Base-by-base conservation (phyloP, 129 eudicot species). In the Flaveria linearis region DNA sequence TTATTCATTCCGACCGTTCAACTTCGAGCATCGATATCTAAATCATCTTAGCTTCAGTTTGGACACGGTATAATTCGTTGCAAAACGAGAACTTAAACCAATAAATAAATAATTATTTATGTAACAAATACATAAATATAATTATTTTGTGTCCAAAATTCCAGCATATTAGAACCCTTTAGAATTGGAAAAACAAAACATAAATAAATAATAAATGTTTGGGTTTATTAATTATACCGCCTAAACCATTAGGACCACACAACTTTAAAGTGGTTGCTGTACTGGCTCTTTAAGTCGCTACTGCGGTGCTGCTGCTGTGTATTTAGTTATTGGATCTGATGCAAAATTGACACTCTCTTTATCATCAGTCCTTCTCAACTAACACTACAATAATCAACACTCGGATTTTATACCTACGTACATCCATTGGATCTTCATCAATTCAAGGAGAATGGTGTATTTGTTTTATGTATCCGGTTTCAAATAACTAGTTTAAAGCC, bases 291-390 rank as follows among this genome's bases (percentile, higher is more conserved):
- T 23, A 25, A 61, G 17, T 26, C 28, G 39, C 63, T 9, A 36
- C 41, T 36, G 41, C 41, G 1, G 41, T 36, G 66, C 66, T 12
- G 66, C 39, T 12, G n/a, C 67, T 25, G 9, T 61, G 25, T 61
- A 25, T 61, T 61, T 61, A 60, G 67, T 60, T 60, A 26, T 60
- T 60, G 67, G 67, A 60, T 60, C 67, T 60, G 67, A 60, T 60
- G 67, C 67, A 25, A 60, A 60, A 60, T 60, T 60, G 67, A 60
- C 67, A 60, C 67, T 60, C 7, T 36, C 41, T 25, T 60, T 60
- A 25, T 60, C 67, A 60, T n/a, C 41, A 25, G 28, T 57, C 64
- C 23, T 57, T 22, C 30, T 57, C 64, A 57, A 26, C 61, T 7
- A 57, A 3, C 66, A 57, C 15, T 60, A 60, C 66, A 12, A 0